Base-by-base conservation (phyloP, 164 flowering plant species). In the Kalanchoe fedtschenkoi region DNA sequence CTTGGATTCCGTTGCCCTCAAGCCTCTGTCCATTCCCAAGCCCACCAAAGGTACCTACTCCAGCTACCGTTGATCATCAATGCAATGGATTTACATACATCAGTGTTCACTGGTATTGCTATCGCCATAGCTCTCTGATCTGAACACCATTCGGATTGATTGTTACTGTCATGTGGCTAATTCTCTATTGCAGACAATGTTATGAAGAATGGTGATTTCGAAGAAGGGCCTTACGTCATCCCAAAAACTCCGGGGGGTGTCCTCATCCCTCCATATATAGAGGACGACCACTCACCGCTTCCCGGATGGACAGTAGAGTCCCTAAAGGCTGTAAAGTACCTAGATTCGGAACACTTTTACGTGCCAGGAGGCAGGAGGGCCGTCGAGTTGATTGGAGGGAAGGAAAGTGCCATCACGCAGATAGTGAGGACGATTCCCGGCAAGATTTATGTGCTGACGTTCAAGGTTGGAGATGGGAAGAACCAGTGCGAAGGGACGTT, bases 301-400 rank as follows among this genome's bases (percentile, higher is more conserved):
- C 88, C 88, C 0, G 89, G 86, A 0, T 91, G 97, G 97, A 83
- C 78, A 69, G 53, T 91, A 22, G 93, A 84, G 22, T 91, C 97
- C 16, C 85, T 84, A 0, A 91, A 91, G 60, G 96, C 93, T 0
- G 96, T 91, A 0, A 85, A 82, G 53, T 91, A 84, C 86, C 68
- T 91, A 0, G 96, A 91, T 62, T 67, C 77, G 0, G 76, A 56
- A 2, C 93, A 91, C 70, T 88, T 78, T 65, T 11, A 79, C 0
- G 89, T 88, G 0, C 96, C 97, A 0, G 67, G 75, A 34, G 97
- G 93, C 21, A 76, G 70, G 51, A 65, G 91, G n/a, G 97, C 86
- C 0, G 69, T 91, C 1, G 97, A 91, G 43, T 85, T 88, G 0
- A 73, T 91, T 0, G 97, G 80, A 2, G 97, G 97, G 0, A 86